Evolutionary conservation across 2,329 filamentous ascomycete species (phyloP).

Genomic region (Colletotrichum plurivorum): DNA sequence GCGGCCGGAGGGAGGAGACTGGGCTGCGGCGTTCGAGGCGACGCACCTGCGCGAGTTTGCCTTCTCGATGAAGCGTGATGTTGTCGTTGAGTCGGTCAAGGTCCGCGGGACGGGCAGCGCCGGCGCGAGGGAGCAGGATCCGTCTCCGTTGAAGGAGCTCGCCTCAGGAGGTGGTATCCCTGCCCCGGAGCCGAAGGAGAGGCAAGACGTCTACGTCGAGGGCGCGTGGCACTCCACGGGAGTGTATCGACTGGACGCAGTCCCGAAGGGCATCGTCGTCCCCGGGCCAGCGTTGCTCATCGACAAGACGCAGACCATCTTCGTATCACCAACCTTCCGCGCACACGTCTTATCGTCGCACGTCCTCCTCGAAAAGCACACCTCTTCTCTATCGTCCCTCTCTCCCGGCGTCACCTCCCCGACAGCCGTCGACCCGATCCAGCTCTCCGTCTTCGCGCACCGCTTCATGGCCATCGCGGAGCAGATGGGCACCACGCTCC

Average conservation of each 20-base stretch:
- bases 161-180: constrained; percentile 1
- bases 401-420: background rate
- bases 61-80: constrained; percentile 31
- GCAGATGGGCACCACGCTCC: constrained; percentile 70
- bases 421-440: constrained; percentile 60
- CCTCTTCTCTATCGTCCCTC: too few relatives aligned
- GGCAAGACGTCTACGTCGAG: constrained; percentile 48
- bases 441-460: constrained; percentile 68
- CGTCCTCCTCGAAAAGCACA: constrained; percentile 51
- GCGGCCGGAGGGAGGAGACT: constrained; percentile 46
- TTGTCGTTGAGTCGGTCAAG: constrained; percentile 36
- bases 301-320: constrained; percentile 50
- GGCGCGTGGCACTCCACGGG: constrained; percentile 45
- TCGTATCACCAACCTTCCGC: constrained; percentile 46
- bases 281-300: constrained; percentile 51
- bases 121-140: constrained; percentile 28
- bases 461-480: constrained; percentile 73
- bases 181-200: constrained; percentile 36
- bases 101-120: constrained; percentile 47
- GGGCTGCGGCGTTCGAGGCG: constrained; percentile 36
- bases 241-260: constrained; percentile 46
- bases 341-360: constrained; percentile 49
- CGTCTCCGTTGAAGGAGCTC: constrained; percentile 40
- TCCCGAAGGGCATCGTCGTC: constrained; percentile 44
- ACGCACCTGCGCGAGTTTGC: constrained; percentile 38